A percentile compares a stretch with the other conserved stretches of the same genome.
Evolutionary conservation across 805 yeast species (phyloP).

Genomic region (Pichia pseudocactophila): DNA sequence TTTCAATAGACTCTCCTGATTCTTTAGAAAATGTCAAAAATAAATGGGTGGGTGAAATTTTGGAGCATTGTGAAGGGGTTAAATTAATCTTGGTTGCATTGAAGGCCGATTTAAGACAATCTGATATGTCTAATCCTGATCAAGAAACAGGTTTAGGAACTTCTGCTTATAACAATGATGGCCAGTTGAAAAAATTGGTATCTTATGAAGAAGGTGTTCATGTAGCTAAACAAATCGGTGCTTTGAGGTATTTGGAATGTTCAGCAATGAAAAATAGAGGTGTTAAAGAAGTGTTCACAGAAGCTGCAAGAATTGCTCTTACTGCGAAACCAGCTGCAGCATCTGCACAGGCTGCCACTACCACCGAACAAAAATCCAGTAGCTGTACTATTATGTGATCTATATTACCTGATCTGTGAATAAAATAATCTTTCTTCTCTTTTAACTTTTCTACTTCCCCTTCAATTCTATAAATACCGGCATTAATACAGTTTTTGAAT

Average conservation of each 20-base stretch:
- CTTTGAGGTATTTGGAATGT: slow-evolving; percentile 90
- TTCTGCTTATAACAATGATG: slow-evolving; percentile 21
- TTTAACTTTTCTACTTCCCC: neutral
- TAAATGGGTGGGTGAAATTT: slow-evolving; percentile 95
- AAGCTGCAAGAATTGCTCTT: slow-evolving; percentile 95
- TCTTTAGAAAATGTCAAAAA: slow-evolving; percentile 91
- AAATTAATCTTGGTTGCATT: slow-evolving; percentile 88
- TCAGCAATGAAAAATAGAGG: slow-evolving; percentile 95
- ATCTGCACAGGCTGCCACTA: slow-evolving; percentile 24
- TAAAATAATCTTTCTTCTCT: neutral
- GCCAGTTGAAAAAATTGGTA: slow-evolving; percentile 44
- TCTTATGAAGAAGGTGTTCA: slow-evolving; percentile 89
- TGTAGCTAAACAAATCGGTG: slow-evolving; percentile 89
- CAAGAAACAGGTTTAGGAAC: slow-evolving; percentile 17
- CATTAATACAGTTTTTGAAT: neutral
- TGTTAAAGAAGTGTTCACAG: slow-evolving; percentile 98
- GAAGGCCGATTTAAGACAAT: slow-evolving; percentile 81
- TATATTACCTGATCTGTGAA: neutral
- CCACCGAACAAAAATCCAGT: slow-evolving; percentile 24
- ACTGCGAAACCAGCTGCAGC: slow-evolving; percentile 75
- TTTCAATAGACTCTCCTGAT: slow-evolving; percentile 88
- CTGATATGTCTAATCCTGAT: slow-evolving; percentile 31
- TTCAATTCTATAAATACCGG: neutral
- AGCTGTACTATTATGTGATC: slow-evolving; percentile 22
- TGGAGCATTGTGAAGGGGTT: slow-evolving; percentile 96